Percentiles rank a stretch among this genome's conserved stretches.
Conservation (phyloP, 2,329 filamentous ascomycete species). For the Myriangium duriaei region DNA sequence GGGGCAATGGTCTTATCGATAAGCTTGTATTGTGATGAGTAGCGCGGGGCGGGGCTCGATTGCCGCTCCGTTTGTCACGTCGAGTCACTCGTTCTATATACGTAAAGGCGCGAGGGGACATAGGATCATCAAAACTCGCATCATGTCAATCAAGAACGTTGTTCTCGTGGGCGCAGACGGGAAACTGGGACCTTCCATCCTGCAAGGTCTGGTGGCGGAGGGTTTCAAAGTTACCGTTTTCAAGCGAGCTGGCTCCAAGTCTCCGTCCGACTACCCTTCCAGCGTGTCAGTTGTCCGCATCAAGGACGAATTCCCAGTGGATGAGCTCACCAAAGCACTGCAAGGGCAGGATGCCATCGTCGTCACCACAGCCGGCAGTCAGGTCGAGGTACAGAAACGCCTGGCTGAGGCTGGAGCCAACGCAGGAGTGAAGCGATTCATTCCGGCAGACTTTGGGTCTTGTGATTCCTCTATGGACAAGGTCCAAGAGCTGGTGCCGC, state of each 20-base stretch:
- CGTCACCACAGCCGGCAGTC: slow-evolving; percentile 31
- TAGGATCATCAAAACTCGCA: no score
- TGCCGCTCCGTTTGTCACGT: no score
- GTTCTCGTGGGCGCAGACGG: slow-evolving; percentile 33
- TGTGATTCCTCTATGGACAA: slow-evolving; percentile 27
- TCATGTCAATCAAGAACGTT: slow-evolving; percentile 29
- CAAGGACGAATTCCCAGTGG: slow-evolving; percentile 35
- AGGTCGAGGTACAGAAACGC: slow-evolving; percentile 33
- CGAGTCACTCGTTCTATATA: no score
- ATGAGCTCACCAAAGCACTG: slow-evolving; percentile 40
- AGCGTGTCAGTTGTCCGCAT: slow-evolving; percentile 30
- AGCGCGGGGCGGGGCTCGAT: no score
- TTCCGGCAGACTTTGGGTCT: slow-evolving; percentile 47
- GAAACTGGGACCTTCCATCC: slow-evolving; percentile 31
- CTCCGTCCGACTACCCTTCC: slow-evolving; percentile 22
- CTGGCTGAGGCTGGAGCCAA: slow-evolving; percentile 47
- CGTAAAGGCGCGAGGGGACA: no score
- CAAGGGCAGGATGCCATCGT: slow-evolving; percentile 46
- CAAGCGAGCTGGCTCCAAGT: slow-evolving; percentile 35
- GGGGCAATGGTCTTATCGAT: no score
- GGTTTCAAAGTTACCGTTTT: slow-evolving; percentile 46
- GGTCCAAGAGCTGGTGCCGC: slow-evolving; percentile 32
- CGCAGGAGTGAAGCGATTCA: slow-evolving; percentile 48
- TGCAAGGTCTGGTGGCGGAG: slow-evolving; percentile 27
- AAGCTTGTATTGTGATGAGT: no score